These are phyloP conservation scores for Parsonsia alboflavescens DNA, from an alignment of 257 asterid species.

Conservation along the genomic window DNA sequence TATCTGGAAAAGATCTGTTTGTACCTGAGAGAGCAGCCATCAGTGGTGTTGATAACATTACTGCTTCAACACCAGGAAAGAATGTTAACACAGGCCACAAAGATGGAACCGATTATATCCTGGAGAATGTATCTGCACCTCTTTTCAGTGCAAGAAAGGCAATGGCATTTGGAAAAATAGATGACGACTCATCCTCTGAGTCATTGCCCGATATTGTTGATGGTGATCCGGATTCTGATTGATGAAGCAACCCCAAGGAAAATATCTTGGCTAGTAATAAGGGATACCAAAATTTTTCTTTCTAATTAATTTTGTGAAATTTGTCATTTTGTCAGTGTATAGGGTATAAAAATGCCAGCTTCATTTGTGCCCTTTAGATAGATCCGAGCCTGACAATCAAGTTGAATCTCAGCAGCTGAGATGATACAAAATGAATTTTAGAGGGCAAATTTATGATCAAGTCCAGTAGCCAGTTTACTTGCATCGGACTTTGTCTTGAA, in stretches of 20 bases:
- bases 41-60: constrained; percentile 11
- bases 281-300: not conserved
- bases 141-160: constrained; percentile 20
- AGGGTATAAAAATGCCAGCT: not conserved
- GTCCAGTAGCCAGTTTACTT: not conserved
- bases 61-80: constrained; percentile 18
- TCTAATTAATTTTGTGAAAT: not conserved
- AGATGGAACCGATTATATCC: constrained; percentile 14
- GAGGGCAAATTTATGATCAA: not conserved
- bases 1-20: constrained; percentile 15
- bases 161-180: constrained; percentile 26
- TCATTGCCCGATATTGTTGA: constrained; percentile 64
- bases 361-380: not conserved
- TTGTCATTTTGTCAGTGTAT: not conserved
- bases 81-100: constrained; percentile 11
- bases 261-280: not conserved
- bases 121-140: constrained; percentile 32
- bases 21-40: constrained; percentile 14
- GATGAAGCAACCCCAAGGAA: constrained; percentile 1
- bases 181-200: constrained; percentile 30
- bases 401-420: not conserved
- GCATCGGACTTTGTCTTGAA: not conserved
- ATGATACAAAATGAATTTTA: not conserved
- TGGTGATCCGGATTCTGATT: constrained; percentile 77
- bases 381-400: not conserved